These are phyloP conservation scores for Fusarium praegraminearum DNA, from an alignment of 2,329 filamentous ascomycete genomes.

Conservation along the genomic window DNA sequence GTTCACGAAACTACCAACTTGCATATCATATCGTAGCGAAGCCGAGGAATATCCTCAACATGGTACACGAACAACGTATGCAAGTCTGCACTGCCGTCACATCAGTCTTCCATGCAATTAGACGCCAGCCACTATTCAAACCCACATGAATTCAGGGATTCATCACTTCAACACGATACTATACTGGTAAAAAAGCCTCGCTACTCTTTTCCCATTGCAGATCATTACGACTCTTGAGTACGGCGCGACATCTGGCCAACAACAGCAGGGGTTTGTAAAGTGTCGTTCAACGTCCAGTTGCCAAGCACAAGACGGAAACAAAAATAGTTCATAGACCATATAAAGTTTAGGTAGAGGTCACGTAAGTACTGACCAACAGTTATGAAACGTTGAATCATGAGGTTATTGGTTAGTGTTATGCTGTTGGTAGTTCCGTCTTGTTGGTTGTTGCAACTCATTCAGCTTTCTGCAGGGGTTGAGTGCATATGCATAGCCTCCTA, in stretches of 20 bases:
- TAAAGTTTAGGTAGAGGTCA: slow-evolving; percentile 2
- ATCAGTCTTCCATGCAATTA: slow-evolving; percentile 21
- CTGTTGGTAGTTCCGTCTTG: slow-evolving; percentile 15
- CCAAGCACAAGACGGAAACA: background rate
- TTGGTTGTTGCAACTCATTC: slow-evolving; percentile 35
- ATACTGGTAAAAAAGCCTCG: background rate
- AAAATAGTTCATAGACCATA: slow-evolving; percentile 3
- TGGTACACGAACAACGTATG: background rate
- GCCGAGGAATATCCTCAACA: background rate
- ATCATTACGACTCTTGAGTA: background rate
- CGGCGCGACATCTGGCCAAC: background rate
- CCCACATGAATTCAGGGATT: background rate
- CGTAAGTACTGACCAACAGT: slow-evolving; percentile 9
- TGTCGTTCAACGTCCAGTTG: background rate
- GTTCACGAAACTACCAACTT: background rate
- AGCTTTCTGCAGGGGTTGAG: slow-evolving; percentile 30
- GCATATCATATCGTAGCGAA: accelerated
- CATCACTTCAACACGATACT: background rate
- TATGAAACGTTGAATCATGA: slow-evolving; percentile 11
- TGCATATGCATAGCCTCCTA: background rate
- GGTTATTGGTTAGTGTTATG: slow-evolving; percentile 55
- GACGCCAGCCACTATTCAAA: slow-evolving; percentile 13
- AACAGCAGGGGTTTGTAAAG: background rate
- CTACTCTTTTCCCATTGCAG: background rate
- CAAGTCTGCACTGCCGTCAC: background rate